Percentiles rank a stretch among this genome's conserved stretches.
These are phyloP conservation scores for Brasenia schreberi DNA, from an alignment of 164 flowering plant species.

Conservation along the genomic window DNA sequence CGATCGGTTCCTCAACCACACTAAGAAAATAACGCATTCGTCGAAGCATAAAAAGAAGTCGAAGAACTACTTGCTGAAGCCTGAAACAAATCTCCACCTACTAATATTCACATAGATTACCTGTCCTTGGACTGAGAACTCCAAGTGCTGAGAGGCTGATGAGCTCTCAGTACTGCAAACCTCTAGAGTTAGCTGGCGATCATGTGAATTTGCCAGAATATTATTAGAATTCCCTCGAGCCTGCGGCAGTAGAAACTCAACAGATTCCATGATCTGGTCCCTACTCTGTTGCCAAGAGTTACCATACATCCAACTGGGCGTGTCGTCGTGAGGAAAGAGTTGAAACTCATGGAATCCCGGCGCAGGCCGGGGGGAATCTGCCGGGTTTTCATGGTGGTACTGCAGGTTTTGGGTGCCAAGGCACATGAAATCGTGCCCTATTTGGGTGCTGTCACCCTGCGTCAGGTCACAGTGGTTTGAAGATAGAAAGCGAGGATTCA, in stretches of 20 bases:
- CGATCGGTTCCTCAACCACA: too few relatives aligned
- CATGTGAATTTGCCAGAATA: background rate
- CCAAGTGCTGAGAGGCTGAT: slow-evolving; percentile 1
- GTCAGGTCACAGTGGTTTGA: background rate
- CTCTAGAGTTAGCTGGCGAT: background rate
- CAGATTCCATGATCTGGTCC: background rate
- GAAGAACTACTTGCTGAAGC: background rate
- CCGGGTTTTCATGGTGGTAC: background rate
- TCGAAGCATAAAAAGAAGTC: too few relatives aligned
- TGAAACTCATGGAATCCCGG: slow-evolving; percentile 3
- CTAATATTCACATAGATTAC: background rate
- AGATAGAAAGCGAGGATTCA: background rate
- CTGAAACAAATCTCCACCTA: background rate
- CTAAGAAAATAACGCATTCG: too few relatives aligned
- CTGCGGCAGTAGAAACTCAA: background rate
- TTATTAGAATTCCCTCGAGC: background rate
- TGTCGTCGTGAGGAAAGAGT: slow-evolving; percentile 2
- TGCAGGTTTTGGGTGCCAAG: background rate
- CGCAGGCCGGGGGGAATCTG: background rate
- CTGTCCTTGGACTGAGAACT: background rate
- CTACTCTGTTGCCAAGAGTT: background rate
- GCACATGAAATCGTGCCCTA: background rate
- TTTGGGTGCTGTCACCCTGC: background rate
- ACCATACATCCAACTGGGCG: background rate
- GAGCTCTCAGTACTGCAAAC: background rate